Percentiles rank a stretch among this genome's conserved stretches.
phyloP scores from a whole-genome alignment of 441 rosid species.

The Brassica balearica region DNA sequence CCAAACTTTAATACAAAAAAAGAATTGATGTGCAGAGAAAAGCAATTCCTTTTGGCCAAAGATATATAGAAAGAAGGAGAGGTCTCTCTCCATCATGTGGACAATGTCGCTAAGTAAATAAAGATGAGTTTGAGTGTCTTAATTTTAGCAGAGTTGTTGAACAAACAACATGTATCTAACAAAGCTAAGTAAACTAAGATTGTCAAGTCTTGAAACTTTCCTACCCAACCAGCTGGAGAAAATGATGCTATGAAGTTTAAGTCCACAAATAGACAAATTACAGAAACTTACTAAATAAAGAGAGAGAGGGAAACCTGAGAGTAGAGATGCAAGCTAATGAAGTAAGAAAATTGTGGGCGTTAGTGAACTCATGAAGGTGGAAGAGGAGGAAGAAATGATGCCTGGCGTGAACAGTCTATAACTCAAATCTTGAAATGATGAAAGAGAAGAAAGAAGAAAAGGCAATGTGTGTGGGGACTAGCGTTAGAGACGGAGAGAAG shows the following conservation, averaged over 20 bases:
- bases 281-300: conserved; percentile 15
- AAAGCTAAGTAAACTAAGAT: conserved; percentile 33
- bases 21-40: conserved; percentile 33
- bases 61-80: conserved; percentile 39
- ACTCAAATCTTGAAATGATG: conserved; percentile 29
- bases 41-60: conserved; percentile 36
- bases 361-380: conserved; percentile 4
- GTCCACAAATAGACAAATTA: conserved; percentile 12
- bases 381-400: conserved; percentile 9
- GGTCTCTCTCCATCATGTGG: conserved; percentile 22
- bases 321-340: conserved; percentile 30
- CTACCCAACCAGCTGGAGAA: conserved; percentile 30
- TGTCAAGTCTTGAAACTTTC: conserved; percentile 29
- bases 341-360: conserved; percentile 26
- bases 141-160: conserved; percentile 38
- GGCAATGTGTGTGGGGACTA: conserved; percentile 35
- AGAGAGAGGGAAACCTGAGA: conserved; percentile 32
- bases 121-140: conserved; percentile 35
- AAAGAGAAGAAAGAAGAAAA: conserved; percentile 30
- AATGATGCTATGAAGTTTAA: conserved; percentile 23
- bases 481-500: conserved; percentile 29
- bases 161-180: conserved; percentile 32
- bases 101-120: conserved; percentile 36
- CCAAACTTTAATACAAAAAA: conserved; percentile 43
- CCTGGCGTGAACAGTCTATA: conserved; percentile 12